Conservation (phyloP, 2,329 filamentous ascomycete genomes). For the Polytolypa hystricis region DNA sequence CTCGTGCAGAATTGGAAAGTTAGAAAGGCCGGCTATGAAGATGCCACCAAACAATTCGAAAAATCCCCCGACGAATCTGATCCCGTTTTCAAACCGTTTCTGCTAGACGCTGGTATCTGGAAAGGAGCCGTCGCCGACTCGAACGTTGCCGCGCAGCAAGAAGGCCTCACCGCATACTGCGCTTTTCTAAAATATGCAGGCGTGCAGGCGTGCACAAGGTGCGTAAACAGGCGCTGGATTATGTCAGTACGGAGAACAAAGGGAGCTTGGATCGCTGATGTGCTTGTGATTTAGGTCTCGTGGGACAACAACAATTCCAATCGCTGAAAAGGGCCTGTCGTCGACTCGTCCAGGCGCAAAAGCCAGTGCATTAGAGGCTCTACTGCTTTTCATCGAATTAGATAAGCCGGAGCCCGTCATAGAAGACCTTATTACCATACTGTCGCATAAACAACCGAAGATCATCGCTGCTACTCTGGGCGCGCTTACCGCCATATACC, state of each 20-base stretch:
- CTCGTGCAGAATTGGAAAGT: slow-evolving; percentile 90
- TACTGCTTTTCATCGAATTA: slow-evolving; percentile 81
- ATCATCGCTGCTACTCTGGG: slow-evolving; percentile 65
- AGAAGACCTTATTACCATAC: slow-evolving; percentile 73
- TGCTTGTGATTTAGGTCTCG: slow-evolving; percentile 49
- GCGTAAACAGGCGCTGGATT: not conserved
- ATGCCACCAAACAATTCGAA: slow-evolving; percentile 77
- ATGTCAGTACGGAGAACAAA: not conserved
- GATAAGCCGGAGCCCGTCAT: slow-evolving; percentile 77
- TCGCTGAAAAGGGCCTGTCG: slow-evolving; percentile 83
- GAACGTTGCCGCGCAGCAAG: slow-evolving; percentile 93
- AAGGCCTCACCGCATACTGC: slow-evolving; percentile 77
- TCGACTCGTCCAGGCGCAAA: slow-evolving; percentile 85
- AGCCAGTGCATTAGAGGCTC: slow-evolving; percentile 69
- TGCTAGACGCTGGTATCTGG: slow-evolving; percentile 76
- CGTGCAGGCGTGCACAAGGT: slow-evolving; percentile 62
- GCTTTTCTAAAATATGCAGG: slow-evolving; percentile 89
- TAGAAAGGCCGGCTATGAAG: slow-evolving; percentile 87
- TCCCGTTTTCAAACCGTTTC: slow-evolving; percentile 75
- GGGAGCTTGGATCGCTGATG: not conserved
- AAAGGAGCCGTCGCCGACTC: slow-evolving; percentile 87
- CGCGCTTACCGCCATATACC: slow-evolving; percentile 72
- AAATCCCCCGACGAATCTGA: slow-evolving; percentile 74
- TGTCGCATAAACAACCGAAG: slow-evolving; percentile 86
- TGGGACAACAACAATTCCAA: slow-evolving; percentile 58